A percentile compares a stretch with the other conserved stretches of the same genome.
phyloP scores from a whole-genome alignment of 768 basidiomycete species.

The Exsudoporus frostii region DNA sequence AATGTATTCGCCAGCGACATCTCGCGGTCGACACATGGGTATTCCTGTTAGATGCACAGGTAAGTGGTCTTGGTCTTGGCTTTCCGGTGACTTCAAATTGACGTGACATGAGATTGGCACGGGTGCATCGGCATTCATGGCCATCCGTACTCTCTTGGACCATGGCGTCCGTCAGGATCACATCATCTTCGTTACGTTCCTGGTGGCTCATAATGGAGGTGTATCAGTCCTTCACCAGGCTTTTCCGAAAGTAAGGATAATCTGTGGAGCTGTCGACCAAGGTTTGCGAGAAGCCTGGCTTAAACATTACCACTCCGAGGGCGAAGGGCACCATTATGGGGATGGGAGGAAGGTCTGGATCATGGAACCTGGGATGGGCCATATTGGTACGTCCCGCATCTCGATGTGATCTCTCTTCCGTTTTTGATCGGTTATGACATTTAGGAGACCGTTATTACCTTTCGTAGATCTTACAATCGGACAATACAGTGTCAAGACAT shows the following conservation, averaged over 20 bases:
- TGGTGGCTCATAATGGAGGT: conserved; percentile 82
- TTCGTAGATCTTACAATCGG: conserved; percentile 14
- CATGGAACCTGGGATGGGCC: conserved; percentile 86
- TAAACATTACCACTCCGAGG: conserved; percentile 51
- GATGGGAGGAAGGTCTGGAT: conserved; percentile 71
- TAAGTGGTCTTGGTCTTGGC: conserved; percentile 20
- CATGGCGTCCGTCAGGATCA: conserved; percentile 83
- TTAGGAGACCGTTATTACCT: conserved; percentile 44
- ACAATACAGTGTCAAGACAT: conserved; percentile 1
- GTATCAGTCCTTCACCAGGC: conserved; percentile 72
- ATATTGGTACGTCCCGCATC: conserved; percentile 57
- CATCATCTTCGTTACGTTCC: conserved; percentile 88
- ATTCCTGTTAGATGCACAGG: conserved; percentile 88
- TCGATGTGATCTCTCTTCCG: background rate
- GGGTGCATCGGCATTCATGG: conserved; percentile 91
- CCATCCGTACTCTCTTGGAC: conserved; percentile 88
- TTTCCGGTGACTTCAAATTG: background rate
- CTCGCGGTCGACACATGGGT: conserved; percentile 73
- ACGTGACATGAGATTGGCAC: conserved; percentile 73
- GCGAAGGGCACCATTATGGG: conserved; percentile 37
- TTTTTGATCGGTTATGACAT: background rate
- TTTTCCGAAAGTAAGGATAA: conserved; percentile 82
- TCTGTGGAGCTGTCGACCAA: conserved; percentile 82
- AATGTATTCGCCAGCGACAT: conserved; percentile 61
- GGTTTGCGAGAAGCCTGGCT: conserved; percentile 74